Evolutionary conservation across 2,329 filamentous ascomycete genomes (phyloP).

Genomic region (Alternaria longipes): DNA sequence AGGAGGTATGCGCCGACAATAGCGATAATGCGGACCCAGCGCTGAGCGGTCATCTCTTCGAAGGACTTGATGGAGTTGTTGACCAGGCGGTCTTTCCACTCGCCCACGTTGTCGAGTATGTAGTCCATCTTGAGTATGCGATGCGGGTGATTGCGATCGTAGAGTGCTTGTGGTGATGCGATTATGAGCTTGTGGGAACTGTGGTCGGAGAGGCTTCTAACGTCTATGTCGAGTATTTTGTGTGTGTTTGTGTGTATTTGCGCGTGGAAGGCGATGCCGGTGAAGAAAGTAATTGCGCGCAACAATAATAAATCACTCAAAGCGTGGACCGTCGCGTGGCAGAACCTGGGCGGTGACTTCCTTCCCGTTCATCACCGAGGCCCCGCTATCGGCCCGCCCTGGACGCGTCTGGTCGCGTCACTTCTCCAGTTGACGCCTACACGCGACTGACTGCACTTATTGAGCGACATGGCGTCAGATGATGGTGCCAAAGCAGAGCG

Average conservation of each 20-base stretch:
- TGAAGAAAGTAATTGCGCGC: conserved; percentile 8
- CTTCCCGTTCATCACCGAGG: conserved; percentile 19
- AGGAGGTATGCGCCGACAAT: conserved; percentile 78
- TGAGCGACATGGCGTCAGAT: conserved; percentile 37
- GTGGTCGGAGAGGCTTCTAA: background rate
- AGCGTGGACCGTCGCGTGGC: conserved; percentile 15
- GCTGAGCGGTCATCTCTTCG: conserved; percentile 54
- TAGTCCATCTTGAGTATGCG: conserved; percentile 26
- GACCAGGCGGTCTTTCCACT: conserved; percentile 49
- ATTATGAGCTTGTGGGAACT: background rate
- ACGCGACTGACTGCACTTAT: conserved; percentile 3
- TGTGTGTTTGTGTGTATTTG: background rate
- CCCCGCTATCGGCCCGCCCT: conserved; percentile 26
- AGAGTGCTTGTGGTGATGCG: background rate
- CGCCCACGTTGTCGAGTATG: conserved; percentile 37
- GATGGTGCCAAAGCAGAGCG: conserved; percentile 37
- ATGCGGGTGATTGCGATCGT: conserved; percentile 1
- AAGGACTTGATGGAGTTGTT: conserved; percentile 56
- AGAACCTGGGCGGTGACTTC: conserved; percentile 23
- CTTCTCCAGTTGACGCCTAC: background rate
- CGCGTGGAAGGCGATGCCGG: background rate
- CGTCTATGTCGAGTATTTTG: background rate
- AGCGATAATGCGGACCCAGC: conserved; percentile 72
- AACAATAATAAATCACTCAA: conserved; percentile 20
- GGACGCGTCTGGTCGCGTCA: conserved; percentile 33